A percentile compares a stretch with the other conserved stretches of the same genome.
Conservation (phyloP, 2,329 filamentous ascomycete genomes). For the Trichophyton schoenleinii region DNA sequence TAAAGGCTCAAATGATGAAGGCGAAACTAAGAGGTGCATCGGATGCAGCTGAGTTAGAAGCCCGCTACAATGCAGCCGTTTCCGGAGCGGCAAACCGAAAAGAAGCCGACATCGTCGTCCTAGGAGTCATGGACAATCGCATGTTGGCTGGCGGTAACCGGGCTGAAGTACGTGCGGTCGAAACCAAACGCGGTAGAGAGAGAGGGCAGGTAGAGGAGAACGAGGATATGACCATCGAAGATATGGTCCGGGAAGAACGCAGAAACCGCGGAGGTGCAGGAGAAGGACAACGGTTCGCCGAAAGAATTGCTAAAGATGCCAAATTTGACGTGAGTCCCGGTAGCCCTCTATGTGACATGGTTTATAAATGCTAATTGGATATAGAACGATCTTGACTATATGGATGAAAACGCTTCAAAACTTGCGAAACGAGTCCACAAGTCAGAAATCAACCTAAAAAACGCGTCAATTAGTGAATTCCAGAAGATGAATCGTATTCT, state of each 20-base stretch:
- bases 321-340: slow-evolving; percentile 56
- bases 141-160: slow-evolving; percentile 67
- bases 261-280: slow-evolving; percentile 65
- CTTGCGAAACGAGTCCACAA: slow-evolving; percentile 79
- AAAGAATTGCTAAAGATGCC: slow-evolving; percentile 83
- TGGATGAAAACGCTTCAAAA: slow-evolving; percentile 91
- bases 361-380: neutral
- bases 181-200: slow-evolving; percentile 70
- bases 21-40: slow-evolving; percentile 72
- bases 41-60: slow-evolving; percentile 63
- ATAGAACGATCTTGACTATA: slow-evolving; percentile 78
- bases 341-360: neutral
- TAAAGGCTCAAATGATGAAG: slow-evolving; percentile 92
- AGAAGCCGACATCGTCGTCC: slow-evolving; percentile 58
- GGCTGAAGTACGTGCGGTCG: slow-evolving; percentile 63
- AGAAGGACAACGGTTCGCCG: slow-evolving; percentile 70
- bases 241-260: slow-evolving; percentile 92
- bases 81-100: slow-evolving; percentile 47
- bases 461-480: slow-evolving; percentile 73
- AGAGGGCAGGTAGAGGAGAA: slow-evolving; percentile 79
- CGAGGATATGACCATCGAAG: slow-evolving; percentile 88
- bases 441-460: slow-evolving; percentile 76
- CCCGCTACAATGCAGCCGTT: slow-evolving; percentile 67
- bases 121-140: slow-evolving; percentile 79
- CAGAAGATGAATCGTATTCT: slow-evolving; percentile 79